Evolutionary conservation across 164 flowering plant species (phyloP).

Genomic region (Vitis vinifera): DNA sequence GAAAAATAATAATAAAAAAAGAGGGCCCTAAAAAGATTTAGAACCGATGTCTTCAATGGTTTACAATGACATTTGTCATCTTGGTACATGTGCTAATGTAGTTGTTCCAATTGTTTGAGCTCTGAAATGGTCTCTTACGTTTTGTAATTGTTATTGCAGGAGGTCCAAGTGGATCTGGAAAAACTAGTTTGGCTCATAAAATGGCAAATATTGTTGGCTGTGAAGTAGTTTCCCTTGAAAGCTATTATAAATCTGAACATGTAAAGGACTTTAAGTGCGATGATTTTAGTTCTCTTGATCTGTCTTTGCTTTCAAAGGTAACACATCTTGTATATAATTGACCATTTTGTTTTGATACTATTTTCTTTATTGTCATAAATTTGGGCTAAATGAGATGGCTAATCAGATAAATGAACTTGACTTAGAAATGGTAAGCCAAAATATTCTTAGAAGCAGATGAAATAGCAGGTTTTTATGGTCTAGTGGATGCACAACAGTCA

Average conservation of each 20-base stretch:
- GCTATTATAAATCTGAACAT: slow-evolving; percentile 86
- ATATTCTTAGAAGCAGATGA: neutral
- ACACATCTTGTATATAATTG: neutral
- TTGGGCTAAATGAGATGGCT: neutral
- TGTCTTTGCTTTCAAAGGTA: slow-evolving; percentile 84
- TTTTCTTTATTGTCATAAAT: neutral
- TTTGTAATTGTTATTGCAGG: slow-evolving; percentile 46
- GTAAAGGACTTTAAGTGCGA: slow-evolving; percentile 93
- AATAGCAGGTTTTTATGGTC: neutral
- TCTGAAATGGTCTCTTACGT: slow-evolving; percentile 7
- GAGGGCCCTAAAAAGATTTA: too few species aligned
- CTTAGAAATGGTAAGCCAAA: neutral
- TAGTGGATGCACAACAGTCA: neutral
- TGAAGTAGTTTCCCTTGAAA: slow-evolving; percentile 98
- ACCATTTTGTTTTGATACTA: neutral
- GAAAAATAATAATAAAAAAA: too few species aligned
- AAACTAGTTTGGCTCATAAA: slow-evolving; percentile 98
- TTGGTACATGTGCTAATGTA: too few species aligned
- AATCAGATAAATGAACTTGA: neutral
- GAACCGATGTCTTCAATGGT: too few species aligned
- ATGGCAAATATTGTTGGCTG: slow-evolving; percentile 99
- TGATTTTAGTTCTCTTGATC: slow-evolving; percentile 85
- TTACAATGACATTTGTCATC: too few species aligned
- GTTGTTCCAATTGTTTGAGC: neutral
- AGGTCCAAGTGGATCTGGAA: slow-evolving; percentile 99